Conservation (phyloP, 352 stramenopile genomes). For the Phytophthora boehmeriae region DNA sequence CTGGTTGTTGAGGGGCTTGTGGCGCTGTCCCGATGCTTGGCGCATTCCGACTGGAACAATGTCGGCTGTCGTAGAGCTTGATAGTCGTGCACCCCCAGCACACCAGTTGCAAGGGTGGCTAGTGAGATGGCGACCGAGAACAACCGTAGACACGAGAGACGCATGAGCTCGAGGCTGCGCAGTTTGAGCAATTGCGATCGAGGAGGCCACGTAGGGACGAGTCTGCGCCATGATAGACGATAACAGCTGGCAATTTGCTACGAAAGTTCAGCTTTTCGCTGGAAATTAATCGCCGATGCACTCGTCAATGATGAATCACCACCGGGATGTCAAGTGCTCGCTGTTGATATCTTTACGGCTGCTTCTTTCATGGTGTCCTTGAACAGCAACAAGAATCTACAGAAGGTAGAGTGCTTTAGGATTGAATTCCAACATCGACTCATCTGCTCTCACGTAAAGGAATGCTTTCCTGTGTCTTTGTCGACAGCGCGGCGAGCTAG, state of each 20-base stretch:
- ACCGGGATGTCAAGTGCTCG: conserved; percentile 2
- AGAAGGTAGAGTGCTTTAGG: no score
- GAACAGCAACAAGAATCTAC: no score
- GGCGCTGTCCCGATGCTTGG: conserved; percentile 35
- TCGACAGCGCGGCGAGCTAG: no score
- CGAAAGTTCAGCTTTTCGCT: conserved; percentile 18
- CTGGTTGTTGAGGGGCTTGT: conserved; percentile 35
- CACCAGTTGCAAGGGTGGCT: not conserved
- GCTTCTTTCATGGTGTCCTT: no score
- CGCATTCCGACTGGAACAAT: conserved; percentile 52
- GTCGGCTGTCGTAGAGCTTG: conserved; percentile 43
- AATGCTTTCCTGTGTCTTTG: no score
- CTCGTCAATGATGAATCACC: no score
- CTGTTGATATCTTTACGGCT: no score
- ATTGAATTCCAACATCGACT: no score
- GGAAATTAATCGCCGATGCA: conserved; percentile 1
- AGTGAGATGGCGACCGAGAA: conserved; percentile 13
- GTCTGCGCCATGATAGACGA: conserved; percentile 17
- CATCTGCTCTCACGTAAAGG: no score
- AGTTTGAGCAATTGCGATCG: conserved; percentile 26
- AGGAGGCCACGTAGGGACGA: conserved; percentile 18
- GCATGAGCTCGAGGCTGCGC: conserved; percentile 12
- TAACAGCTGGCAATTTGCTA: conserved; percentile 24
- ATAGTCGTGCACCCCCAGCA: conserved; percentile 44
- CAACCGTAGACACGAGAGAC: conserved; percentile 18